Evolutionary conservation across 176 grass and related monocot species (phyloP).

Genomic region (Hyparrhenia diplandra): DNA sequence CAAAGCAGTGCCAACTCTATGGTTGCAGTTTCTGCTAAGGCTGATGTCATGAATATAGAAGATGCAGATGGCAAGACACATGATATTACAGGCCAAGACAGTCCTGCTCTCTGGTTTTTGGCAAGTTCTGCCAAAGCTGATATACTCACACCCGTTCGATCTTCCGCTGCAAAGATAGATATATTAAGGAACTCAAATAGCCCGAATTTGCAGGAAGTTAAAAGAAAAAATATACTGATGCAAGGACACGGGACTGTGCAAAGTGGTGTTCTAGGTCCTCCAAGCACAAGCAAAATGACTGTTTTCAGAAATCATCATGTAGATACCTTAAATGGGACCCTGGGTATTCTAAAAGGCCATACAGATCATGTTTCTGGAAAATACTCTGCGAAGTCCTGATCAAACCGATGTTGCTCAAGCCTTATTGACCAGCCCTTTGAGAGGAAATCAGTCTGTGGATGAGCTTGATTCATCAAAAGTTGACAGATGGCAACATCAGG

Average conservation of each 20-base stretch:
- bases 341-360: background rate
- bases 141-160: background rate
- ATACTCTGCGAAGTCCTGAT: background rate
- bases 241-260: constrained; percentile 4
- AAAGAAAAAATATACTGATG: constrained; percentile 13
- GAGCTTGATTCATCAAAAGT: background rate
- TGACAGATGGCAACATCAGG: background rate
- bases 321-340: constrained; percentile 19
- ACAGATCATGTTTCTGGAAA: constrained; percentile 6
- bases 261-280: background rate
- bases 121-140: constrained; percentile 1
- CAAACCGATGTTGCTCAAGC: background rate
- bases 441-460: background rate
- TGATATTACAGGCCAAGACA: constrained; percentile 4
- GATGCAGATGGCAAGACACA: background rate
- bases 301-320: constrained; percentile 33
- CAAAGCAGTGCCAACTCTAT: constrained; percentile 5
- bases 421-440: constrained; percentile 16
- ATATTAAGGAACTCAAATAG: constrained; percentile 13
- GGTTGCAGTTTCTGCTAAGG: background rate
- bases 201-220: background rate
- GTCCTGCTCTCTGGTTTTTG: background rate
- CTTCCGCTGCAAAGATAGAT: background rate
- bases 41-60: background rate
- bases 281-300: constrained; percentile 22